Base-by-base conservation (phyloP, 1,284 basidiomycete species). In the Rugosomyces carneus region DNA sequence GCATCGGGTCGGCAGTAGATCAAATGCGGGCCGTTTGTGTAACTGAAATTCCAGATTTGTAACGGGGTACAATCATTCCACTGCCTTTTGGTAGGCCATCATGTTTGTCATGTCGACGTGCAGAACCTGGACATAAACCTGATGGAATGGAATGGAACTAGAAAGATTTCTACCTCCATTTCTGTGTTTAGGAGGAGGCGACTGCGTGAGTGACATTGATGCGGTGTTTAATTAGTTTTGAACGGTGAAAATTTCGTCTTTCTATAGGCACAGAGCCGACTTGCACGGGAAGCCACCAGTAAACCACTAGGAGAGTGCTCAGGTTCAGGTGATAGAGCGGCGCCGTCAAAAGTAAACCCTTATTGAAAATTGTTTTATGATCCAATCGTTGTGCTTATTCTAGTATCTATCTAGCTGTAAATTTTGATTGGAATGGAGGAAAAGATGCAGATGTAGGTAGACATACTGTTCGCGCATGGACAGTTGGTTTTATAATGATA, bases 401-500 rank as follows among this genome's bases (percentile, higher is more conserved):
- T 52, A 49, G 35, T 44, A 44, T 46, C 44, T 52, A 52, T 49
- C 32, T 46, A 49, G 24, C 47, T 52, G 21, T 18, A 23, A 9
- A 5, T 19, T 15, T 13, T 29, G 27, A n/a, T 10, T 31, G 13
- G 13, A n/a, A 31, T 8, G 29, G 11, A 4, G 11, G 13, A 31
- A 13, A 13, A 31, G 13, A 31, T 31, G 4, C n/a, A 11, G 3
- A 8, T n/a, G 29, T 31, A 4, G 16, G 13, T 11, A 27, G 11
- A 41, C 49, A 21, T 9, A 53, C 52, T 34, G 23, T 6, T 44
- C 43, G 44, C 39, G 37, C 37, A 37, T 23, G 13, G 15, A 23
- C 31, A 21, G 46, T 46, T 31, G 39, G 38, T 40, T 53, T 57
- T 47, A 57, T 42, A 51, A 68, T 53, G 65, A 26, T 26, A 26